Conservation (phyloP, 2,329 filamentous ascomycete species). For the Macrophomina pseudophaseolina region DNA sequence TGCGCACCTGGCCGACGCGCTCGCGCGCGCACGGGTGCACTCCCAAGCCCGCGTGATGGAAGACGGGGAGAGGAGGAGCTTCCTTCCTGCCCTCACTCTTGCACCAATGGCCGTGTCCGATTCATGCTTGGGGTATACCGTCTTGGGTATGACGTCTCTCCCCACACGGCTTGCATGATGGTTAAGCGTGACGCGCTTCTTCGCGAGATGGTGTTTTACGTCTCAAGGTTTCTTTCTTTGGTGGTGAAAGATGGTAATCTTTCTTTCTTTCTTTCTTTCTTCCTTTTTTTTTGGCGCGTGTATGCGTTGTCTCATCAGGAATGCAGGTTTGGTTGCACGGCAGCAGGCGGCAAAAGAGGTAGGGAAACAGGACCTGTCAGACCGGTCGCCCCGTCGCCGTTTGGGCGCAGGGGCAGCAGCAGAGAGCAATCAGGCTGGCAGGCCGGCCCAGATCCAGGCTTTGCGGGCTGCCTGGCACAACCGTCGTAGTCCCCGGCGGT, state of each 20-base stretch:
- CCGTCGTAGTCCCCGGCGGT: neutral
- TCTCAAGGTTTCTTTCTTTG: neutral
- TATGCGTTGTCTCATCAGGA: neutral
- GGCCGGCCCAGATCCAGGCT: no score
- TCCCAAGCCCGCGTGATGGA: conserved; percentile 1
- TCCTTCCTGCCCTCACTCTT: neutral
- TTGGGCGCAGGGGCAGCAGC: neutral
- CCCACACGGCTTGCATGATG: neutral
- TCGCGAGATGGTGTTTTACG: neutral
- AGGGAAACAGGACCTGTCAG: neutral
- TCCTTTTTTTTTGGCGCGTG: neutral
- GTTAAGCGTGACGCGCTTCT: neutral
- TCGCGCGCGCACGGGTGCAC: neutral
- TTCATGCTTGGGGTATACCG: neutral
- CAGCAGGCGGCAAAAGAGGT: neutral
- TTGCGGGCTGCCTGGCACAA: no score
- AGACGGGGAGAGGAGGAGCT: neutral
- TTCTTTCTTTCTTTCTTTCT: neutral
- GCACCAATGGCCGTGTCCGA: neutral
- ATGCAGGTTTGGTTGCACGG: conserved; percentile 1
- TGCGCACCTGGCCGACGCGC: neutral
- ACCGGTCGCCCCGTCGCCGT: neutral
- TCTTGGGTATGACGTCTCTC: conserved; percentile 7
- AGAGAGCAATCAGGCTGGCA: no score
- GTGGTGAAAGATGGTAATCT: neutral